Conservation (phyloP, 2,329 filamentous ascomycete species). For the Calonectria pseudoreteaudii region DNA sequence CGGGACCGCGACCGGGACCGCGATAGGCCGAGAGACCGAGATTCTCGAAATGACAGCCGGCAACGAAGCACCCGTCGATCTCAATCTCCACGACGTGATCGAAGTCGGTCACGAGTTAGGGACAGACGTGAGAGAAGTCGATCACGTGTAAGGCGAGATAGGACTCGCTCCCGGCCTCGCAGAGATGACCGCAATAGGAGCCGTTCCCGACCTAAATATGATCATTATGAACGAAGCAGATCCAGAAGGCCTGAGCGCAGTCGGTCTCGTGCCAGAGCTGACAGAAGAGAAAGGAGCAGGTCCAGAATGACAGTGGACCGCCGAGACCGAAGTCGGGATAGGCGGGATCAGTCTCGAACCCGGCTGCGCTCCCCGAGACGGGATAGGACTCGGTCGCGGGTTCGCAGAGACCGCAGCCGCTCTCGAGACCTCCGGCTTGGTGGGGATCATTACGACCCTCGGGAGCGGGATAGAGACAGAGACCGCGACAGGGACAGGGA, state of each 20-base stretch:
- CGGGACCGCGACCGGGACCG: slow-evolving; percentile 44
- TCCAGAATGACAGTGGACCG: slow-evolving; percentile 40
- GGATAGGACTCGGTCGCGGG: slow-evolving; percentile 49
- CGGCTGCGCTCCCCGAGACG: slow-evolving; percentile 43
- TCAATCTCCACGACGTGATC: slow-evolving; percentile 52
- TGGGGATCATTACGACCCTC: slow-evolving; percentile 49
- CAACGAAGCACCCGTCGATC: slow-evolving; percentile 52
- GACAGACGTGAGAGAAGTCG: slow-evolving; percentile 52
- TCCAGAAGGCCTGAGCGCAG: slow-evolving; percentile 52
- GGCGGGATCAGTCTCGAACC: slow-evolving; percentile 45
- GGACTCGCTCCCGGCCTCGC: slow-evolving; percentile 53
- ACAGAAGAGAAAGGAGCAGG: slow-evolving; percentile 50
- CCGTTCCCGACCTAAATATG: slow-evolving; percentile 48
- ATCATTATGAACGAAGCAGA: slow-evolving; percentile 50
- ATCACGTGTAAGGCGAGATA: slow-evolving; percentile 51
- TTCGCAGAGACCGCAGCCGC: slow-evolving; percentile 45
- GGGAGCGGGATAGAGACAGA: slow-evolving; percentile 46
- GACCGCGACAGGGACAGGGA: slow-evolving; percentile 32
- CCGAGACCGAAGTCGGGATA: slow-evolving; percentile 46
- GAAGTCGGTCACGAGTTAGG: slow-evolving; percentile 47
- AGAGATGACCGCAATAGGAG: slow-evolving; percentile 48
- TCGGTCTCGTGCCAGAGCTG: slow-evolving; percentile 48
- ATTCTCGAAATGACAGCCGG: slow-evolving; percentile 45
- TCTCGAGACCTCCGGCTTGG: slow-evolving; percentile 41
- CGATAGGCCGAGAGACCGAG: slow-evolving; percentile 44